Evolutionary conservation across 2,329 filamentous ascomycete species (phyloP).

Genomic region (Ascochyta fabae): DNA sequence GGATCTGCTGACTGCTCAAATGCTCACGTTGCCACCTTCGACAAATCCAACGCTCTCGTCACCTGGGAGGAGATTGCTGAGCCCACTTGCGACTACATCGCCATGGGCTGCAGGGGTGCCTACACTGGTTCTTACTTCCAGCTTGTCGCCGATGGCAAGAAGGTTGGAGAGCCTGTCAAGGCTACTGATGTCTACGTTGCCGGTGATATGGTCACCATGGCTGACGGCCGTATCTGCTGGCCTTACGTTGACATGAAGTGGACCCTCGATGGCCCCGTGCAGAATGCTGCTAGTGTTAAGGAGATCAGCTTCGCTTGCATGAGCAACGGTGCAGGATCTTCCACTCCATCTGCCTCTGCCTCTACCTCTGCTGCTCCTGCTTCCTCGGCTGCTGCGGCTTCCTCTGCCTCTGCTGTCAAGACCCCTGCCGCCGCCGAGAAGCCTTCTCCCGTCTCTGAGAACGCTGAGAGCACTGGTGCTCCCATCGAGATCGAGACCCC

Average conservation of each 20-base stretch:
- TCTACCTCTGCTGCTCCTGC: slow-evolving; percentile 5
- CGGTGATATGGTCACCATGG: slow-evolving; percentile 67
- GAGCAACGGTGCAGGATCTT: slow-evolving; percentile 28
- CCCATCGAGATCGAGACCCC: slow-evolving; percentile 9
- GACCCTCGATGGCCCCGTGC: slow-evolving; percentile 52
- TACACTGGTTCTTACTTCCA: slow-evolving; percentile 68
- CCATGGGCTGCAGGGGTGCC: slow-evolving; percentile 65
- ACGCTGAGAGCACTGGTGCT: slow-evolving; percentile 7
- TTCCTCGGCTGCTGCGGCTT: slow-evolving; percentile 15
- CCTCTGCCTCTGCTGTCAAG: slow-evolving; percentile 14
- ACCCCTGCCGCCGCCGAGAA: slow-evolving; percentile 11
- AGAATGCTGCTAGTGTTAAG: slow-evolving; percentile 40
- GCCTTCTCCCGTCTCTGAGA: slow-evolving; percentile 4
- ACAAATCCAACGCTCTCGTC: slow-evolving; percentile 60
- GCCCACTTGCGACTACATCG: slow-evolving; percentile 62
- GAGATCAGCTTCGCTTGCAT: slow-evolving; percentile 64
- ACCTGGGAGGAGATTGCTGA: slow-evolving; percentile 67
- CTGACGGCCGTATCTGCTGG: slow-evolving; percentile 67
- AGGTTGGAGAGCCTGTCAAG: slow-evolving; percentile 59
- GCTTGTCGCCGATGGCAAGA: slow-evolving; percentile 60
- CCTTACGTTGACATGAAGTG: slow-evolving; percentile 65
- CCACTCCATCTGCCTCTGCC: slow-evolving; percentile 3
- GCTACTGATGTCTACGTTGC: slow-evolving; percentile 64
- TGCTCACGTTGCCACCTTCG: slow-evolving; percentile 64
- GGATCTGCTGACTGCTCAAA: slow-evolving; percentile 63